phyloP scores from a whole-genome alignment of 2,329 filamentous ascomycete genomes.

The Herpotrichia juniperi region DNA sequence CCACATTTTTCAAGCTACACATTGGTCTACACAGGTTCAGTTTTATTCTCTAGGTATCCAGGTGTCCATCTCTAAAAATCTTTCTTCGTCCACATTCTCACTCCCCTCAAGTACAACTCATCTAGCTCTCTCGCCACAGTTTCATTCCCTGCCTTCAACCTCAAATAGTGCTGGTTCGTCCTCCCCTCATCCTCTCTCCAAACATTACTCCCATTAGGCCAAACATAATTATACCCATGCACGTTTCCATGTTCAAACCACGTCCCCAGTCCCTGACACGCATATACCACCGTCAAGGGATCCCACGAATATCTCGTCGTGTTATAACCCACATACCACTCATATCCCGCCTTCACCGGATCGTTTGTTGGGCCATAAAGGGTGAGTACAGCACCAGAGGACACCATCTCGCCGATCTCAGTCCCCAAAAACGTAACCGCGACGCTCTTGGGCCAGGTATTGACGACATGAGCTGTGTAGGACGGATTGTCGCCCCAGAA shows the following conservation, averaged over 20 bases:
- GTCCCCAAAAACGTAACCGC: constrained; percentile 50
- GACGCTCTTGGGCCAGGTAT: constrained; percentile 49
- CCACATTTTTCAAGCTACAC: too few relatives aligned
- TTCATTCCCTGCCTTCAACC: constrained; percentile 37
- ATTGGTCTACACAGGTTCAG: too few relatives aligned
- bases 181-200: constrained; percentile 49
- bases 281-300: constrained; percentile 30
- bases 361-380: constrained; percentile 19
- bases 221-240: constrained; percentile 51
- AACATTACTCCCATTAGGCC: constrained; percentile 49
- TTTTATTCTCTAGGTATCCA: too few relatives aligned
- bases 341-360: constrained; percentile 24
- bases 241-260: constrained; percentile 46
- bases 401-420: constrained; percentile 53
- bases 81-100: constrained; percentile 9
- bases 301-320: constrained; percentile 28
- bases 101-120: constrained; percentile 32
- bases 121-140: constrained; percentile 39
- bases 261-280: constrained; percentile 27
- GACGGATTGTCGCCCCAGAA: constrained; percentile 52
- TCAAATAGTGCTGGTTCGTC: constrained; percentile 51
- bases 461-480: constrained; percentile 52
- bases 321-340: constrained; percentile 31
- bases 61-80: too few relatives aligned
- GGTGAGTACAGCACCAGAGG: constrained; percentile 48